Conservation (phyloP, 2,329 filamentous ascomycete genomes). For the Lachnum nothofagi region DNA sequence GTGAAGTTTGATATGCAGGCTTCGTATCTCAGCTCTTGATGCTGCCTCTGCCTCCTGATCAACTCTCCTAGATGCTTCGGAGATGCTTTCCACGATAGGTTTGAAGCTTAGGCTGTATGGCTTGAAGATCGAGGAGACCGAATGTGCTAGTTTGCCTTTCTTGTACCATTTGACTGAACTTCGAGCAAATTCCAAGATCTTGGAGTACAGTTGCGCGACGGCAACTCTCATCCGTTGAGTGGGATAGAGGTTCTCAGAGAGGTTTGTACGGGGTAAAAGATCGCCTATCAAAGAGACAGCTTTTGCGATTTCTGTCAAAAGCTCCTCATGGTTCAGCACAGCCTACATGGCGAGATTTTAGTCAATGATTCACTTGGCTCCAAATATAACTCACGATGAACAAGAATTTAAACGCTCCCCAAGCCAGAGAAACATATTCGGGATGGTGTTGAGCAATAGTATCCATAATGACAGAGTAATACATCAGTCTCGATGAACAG, state of each 20-base stretch:
- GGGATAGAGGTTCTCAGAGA: constrained; percentile 8
- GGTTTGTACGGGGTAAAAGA: constrained; percentile 7
- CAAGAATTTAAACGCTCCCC: constrained; percentile 27
- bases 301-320: constrained; percentile 12
- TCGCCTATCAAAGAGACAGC: constrained; percentile 10
- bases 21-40: constrained; percentile 4
- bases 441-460: constrained; percentile 25
- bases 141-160: constrained; percentile 9
- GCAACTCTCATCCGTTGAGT: constrained; percentile 10
- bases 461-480: constrained; percentile 9
- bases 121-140: constrained; percentile 2
- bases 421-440: constrained; percentile 23
- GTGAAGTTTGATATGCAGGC: constrained; percentile 3
- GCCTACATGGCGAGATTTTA: constrained; percentile 4
- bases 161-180: constrained; percentile 15
- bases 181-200: constrained; percentile 13
- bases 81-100: constrained; percentile 8
- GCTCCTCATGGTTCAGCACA: constrained; percentile 17
- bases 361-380: too few species aligned
- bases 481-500: constrained; percentile 5
- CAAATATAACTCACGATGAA: constrained; percentile 17
- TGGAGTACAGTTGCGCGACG: constrained; percentile 9
- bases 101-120: constrained; percentile 7
- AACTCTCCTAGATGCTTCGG: background rate
- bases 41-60: constrained; percentile 3